Evolutionary conservation across 2,329 filamentous ascomycete species (phyloP), one percentile per base, ranked within the genome.

Genomic region (Ophiosphaerella korrae): DNA sequence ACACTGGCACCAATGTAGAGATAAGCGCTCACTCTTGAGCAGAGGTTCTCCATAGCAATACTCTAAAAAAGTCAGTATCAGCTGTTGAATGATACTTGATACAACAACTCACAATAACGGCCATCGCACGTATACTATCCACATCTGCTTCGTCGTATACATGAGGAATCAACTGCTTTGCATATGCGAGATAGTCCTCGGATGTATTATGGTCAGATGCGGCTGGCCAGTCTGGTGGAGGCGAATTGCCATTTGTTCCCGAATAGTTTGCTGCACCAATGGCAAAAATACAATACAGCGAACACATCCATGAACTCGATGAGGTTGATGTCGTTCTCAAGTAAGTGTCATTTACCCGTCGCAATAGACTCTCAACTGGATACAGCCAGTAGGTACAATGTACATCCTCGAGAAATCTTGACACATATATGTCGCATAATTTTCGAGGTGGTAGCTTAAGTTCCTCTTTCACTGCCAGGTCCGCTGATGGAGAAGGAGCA

Each of bases 341-440:
- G 35, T 73, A 74, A 2, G 71, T 74, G n/a, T 52, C 56, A 5
- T 72, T 66, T 5, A 74, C 61, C 11, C 68, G 60, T 26, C 63
- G 62, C 23, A 73, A 52, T 31, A 74, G 63, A 13, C 45, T 53
- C 36, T 72, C 71, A 12, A 71, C 66, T 0, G 70, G 67, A 48
- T 71, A 74, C 12, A 74, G 58, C 71, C 71, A 74, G 44, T 72
- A 63, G 9, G 66, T 71, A 45, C 64, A 70, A 45, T 74, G 71
- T 0, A 74, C 68, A 44, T 73, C 67, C 46, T 66, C 64, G 9
- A 73, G 64, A 37, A 71, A 74, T 34, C 65, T 61, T 3, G 64
- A 64, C 14, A 72, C 55, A 48, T 72, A 73, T 43, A 62, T 60
- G 29, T 71, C 63, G 40, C 68, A 67, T 1, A 62, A 37, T 4